Conservation (phyloP, 805 yeast species). For the Ogataea methylovora region DNA sequence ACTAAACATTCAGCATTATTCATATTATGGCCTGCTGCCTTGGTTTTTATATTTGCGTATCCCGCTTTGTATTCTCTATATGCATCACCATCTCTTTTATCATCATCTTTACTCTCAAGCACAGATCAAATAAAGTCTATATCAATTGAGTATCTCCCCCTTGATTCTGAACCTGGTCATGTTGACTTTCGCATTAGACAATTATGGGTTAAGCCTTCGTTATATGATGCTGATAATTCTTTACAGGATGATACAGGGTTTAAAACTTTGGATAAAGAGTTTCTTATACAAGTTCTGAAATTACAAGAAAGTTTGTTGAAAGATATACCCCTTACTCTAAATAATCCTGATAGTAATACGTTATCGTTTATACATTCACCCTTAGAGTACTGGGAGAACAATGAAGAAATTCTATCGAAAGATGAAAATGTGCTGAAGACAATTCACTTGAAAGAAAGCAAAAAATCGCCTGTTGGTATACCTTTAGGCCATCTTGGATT, state of each 20-base stretch:
- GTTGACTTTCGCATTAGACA: conserved; percentile 23
- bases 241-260: neutral
- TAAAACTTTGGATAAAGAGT: conserved; percentile 28
- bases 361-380: conserved; percentile 30
- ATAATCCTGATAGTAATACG: neutral
- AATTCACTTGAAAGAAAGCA: conserved; percentile 23
- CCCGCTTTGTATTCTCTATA: conserved; percentile 35
- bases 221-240: neutral
- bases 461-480: conserved; percentile 14
- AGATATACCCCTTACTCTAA: conserved; percentile 12
- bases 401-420: conserved; percentile 14
- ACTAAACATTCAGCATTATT: conserved; percentile 30
- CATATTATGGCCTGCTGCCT: conserved; percentile 42
- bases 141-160: conserved; percentile 1
- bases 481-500: conserved; percentile 21
- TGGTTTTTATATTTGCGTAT: conserved; percentile 40
- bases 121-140: neutral
- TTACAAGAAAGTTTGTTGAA: conserved; percentile 26
- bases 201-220: conserved; percentile 26
- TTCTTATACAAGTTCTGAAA: conserved; percentile 25
- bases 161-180: conserved; percentile 2
- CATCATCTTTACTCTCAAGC: conserved; percentile 1
- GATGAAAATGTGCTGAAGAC: conserved; percentile 33
- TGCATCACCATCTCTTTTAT: conserved; percentile 22
- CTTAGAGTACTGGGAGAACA: conserved; percentile 35